These are phyloP conservation scores for Sordariomycetes sp. DNA, from an alignment of 2,329 filamentous ascomycete genomes.

Conservation along the genomic window DNA sequence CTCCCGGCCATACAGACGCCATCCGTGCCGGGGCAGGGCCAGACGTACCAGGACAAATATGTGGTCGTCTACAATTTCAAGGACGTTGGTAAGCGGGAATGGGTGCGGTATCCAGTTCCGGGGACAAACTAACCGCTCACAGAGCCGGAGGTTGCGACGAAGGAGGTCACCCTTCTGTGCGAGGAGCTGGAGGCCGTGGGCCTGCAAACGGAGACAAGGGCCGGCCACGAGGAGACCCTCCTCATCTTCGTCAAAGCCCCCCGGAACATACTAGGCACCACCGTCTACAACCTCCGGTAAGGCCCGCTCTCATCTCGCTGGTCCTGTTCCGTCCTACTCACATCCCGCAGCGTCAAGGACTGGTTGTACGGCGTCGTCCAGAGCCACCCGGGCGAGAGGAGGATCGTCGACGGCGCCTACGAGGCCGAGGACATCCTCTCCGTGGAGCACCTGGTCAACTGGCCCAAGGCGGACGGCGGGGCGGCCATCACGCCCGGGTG, in stretches of 20 bases:
- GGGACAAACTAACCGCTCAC: not conserved
- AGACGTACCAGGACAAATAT: conserved; percentile 24
- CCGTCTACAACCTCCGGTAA: conserved; percentile 58
- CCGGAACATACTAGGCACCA: conserved; percentile 49
- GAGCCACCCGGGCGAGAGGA: conserved; percentile 46
- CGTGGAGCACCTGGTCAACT: conserved; percentile 56
- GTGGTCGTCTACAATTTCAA: conserved; percentile 27
- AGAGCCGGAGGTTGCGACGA: conserved; percentile 22
- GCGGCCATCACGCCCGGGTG: conserved; percentile 49
- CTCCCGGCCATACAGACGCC: not conserved
- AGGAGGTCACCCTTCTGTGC: conserved; percentile 34
- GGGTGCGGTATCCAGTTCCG: not conserved
- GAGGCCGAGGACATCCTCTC: conserved; percentile 63
- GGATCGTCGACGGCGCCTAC: conserved; percentile 33
- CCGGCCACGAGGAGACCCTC: conserved; percentile 56
- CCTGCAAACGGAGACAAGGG: conserved; percentile 60
- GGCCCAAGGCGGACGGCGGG: conserved; percentile 45
- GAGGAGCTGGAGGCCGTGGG: conserved; percentile 50
- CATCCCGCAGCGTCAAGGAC: conserved; percentile 50
- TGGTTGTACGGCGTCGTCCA: conserved; percentile 63
- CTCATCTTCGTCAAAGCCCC: conserved; percentile 58
- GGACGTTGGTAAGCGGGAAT: conserved; percentile 17
- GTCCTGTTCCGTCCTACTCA: not conserved
- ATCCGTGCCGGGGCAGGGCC: not conserved
- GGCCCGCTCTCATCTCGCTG: not conserved